Evolutionary conservation across 352 stramenopile species (phyloP), one percentile per base, ranked within the genome.

Genomic region (Phytophthora nicotianae): DNA sequence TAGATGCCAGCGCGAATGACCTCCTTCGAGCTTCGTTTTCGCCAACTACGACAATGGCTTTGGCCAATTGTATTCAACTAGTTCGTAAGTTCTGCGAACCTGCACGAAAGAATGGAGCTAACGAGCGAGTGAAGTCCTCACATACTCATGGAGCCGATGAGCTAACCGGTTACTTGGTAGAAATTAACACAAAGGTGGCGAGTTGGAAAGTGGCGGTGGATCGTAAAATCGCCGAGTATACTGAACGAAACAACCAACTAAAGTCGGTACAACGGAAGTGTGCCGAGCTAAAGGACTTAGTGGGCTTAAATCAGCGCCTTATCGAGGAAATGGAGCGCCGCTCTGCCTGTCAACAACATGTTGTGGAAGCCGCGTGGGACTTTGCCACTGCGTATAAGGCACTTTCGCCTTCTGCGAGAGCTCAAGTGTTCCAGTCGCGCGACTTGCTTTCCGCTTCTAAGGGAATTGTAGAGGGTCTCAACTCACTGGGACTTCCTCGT

Each of bases 131-230:
- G 13, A 67, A 67, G 16, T 1, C 27, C 13, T 19, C 26, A 20
- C 43, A 49, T 9, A 8, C 4, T 0, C 17, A 42, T 10, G 53
- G 45, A 52, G 14, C 23, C 29, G 47, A 70, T 5, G 50, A 70
- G 13, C 58, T 77, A 16, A 32, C 58, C 1, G 58, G 40, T n/a
- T 81, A 79, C 35, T 59, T 80, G 21, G 43, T 75, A 7, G 71
- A 82, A 41, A 86, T 79, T 6, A 84, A 77, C 40, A 66, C 68
- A 23, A 83, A 87, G 35, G 59, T 86, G 14, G 65, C 63, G 0
- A 53, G 68, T 19, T 88, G 78, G 80, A 75, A 75, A 64, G 57
- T 73, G 5, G 58, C 68, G 2, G 70, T 86, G 16, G 74, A 86
- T 47, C 68, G 68, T 16, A 85, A 77, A 52, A 65, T 82, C 21